Evolutionary conservation across 2,329 filamentous ascomycete species (phyloP).

Genomic region (Claviceps sp.): DNA sequence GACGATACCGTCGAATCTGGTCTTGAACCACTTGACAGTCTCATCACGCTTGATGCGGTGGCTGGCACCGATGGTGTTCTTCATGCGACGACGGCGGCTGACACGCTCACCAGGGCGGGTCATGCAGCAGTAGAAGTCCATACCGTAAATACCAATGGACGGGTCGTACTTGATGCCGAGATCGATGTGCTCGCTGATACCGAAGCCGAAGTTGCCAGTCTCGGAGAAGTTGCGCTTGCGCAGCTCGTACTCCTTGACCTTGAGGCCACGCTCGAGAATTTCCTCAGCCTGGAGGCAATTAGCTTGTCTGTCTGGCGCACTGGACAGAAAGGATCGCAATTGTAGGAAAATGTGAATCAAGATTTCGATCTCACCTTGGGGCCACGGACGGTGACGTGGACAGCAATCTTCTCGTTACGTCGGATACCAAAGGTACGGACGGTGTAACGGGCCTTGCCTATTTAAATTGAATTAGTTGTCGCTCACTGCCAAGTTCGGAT

Average conservation of each 20-base stretch:
- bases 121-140: conserved; percentile 99
- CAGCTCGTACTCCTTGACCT: conserved; percentile 99
- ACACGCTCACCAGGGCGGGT: conserved; percentile 98
- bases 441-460: conserved; percentile 99
- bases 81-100: conserved; percentile 81
- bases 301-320: conserved; percentile 6
- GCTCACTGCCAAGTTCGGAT: conserved; percentile 1
- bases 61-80: conserved; percentile 70
- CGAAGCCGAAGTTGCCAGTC: conserved; percentile 99
- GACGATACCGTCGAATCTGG: conserved; percentile 94
- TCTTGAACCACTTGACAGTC: conserved; percentile 92
- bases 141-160: conserved; percentile 96
- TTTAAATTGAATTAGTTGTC: conserved; percentile 8
- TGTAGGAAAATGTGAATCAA: not conserved
- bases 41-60: conserved; percentile 92
- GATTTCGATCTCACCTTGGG: conserved; percentile 43
- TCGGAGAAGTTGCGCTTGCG: conserved; percentile 99
- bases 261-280: conserved; percentile 99
- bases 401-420: conserved; percentile 99
- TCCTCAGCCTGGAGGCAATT: conserved; percentile 65
- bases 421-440: conserved; percentile 99
- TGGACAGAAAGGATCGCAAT: too few species aligned
- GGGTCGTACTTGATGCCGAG: conserved; percentile 99
- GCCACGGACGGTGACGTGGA: conserved; percentile 98
- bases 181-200: conserved; percentile 99